A percentile compares a stretch with the other conserved stretches of the same genome.
phyloP scores from a whole-genome alignment of 352 stramenopile species.

The Thalassiosira mediterranea region DNA sequence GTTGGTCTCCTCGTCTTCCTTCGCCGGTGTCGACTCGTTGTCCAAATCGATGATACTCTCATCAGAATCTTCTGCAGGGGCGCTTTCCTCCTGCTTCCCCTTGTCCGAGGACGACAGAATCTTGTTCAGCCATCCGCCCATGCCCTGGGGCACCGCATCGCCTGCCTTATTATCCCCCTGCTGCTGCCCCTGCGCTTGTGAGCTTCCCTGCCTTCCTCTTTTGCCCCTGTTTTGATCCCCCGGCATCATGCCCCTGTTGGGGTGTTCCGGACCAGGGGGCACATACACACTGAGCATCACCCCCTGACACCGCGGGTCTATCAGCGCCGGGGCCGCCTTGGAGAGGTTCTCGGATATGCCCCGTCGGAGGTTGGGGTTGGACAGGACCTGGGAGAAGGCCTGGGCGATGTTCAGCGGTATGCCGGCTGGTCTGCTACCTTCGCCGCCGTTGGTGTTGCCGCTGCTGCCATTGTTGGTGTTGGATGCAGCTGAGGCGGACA shows the following conservation, averaged over 20 bases:
- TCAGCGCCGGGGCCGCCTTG: constrained; percentile 76
- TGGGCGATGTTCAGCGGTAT: constrained; percentile 61
- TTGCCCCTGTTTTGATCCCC: constrained; percentile 46
- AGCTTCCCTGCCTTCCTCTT: neutral
- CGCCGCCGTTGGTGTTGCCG: neutral
- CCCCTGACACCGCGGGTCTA: constrained; percentile 83
- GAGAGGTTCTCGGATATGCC: constrained; percentile 82
- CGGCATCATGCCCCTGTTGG: constrained; percentile 71
- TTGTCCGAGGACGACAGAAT: constrained; percentile 65
- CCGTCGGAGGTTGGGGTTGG: constrained; percentile 71
- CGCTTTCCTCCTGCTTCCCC: constrained; percentile 25
- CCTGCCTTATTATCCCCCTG: constrained; percentile 4
- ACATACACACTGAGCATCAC: constrained; percentile 86
- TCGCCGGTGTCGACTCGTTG: neutral
- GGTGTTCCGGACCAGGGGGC: constrained; percentile 66
- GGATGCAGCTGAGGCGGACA: constrained; percentile 25
- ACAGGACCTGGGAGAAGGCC: constrained; percentile 79
- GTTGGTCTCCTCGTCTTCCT: neutral
- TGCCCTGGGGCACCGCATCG: constrained; percentile 35
- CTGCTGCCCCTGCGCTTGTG: constrained; percentile 8
- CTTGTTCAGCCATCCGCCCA: constrained; percentile 80
- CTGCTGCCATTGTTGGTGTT: constrained; percentile 15
- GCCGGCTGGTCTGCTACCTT: neutral
- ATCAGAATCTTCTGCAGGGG: constrained; percentile 3
- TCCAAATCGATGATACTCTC: constrained; percentile 4